These are phyloP conservation scores for Lodderomyces parapsilosis DNA, from an alignment of 1,139 yeast genomes.

Conservation along the genomic window DNA sequence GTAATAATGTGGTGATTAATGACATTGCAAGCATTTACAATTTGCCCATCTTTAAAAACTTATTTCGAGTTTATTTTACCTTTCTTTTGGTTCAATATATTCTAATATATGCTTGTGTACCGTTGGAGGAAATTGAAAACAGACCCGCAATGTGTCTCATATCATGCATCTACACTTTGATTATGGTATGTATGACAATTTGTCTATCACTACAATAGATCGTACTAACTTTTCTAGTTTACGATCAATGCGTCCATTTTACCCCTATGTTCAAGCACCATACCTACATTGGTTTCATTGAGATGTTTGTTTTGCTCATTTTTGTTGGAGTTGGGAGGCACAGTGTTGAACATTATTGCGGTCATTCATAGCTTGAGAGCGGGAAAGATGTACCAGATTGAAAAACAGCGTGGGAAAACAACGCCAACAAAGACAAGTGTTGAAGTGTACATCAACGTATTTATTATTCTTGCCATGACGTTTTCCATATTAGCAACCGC, in stretches of 20 bases:
- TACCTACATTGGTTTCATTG: constrained; percentile 20
- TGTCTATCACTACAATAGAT: no score
- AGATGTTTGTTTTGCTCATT: constrained; percentile 14
- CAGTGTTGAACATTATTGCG: constrained; percentile 20
- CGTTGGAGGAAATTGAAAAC: constrained; percentile 42
- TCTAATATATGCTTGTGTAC: constrained; percentile 38
- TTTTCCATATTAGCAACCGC: constrained; percentile 17
- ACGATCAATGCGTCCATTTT: constrained; percentile 22
- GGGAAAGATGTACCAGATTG: constrained; percentile 27
- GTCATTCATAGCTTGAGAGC: constrained; percentile 21
- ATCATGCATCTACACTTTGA: constrained; percentile 25
- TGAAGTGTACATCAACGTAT: constrained; percentile 21
- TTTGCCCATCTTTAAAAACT: constrained; percentile 17
- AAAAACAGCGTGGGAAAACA: constrained; percentile 14
- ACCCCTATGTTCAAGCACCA: constrained; percentile 21
- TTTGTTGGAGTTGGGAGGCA: constrained; percentile 22
- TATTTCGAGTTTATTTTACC: constrained; percentile 27
- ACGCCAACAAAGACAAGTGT: constrained; percentile 22
- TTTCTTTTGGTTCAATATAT: constrained; percentile 38
- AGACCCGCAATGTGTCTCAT: constrained; percentile 34
- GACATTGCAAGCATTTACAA: constrained; percentile 24
- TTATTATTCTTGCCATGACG: constrained; percentile 15
- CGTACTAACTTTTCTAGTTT: constrained; percentile 19
- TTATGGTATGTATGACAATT: constrained; percentile 35
- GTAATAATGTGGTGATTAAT: constrained; percentile 18